These are phyloP conservation scores for Candida pini DNA, from an alignment of 805 yeast genomes.

Conservation along the genomic window DNA sequence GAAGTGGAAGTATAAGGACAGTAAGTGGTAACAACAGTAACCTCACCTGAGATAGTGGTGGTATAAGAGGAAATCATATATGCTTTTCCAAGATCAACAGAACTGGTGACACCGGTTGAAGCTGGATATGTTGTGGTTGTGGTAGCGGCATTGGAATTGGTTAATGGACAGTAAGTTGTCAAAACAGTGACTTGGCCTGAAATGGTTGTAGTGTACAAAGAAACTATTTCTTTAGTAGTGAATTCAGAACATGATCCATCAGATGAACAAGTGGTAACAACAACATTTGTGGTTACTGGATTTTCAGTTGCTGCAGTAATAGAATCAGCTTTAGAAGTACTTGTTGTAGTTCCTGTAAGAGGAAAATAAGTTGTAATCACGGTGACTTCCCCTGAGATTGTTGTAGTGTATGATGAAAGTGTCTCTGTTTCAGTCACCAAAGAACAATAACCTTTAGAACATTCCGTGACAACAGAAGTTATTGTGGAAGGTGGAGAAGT, in stretches of 20 bases:
- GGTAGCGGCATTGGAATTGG: conserved; percentile 6
- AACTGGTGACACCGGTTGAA: conserved; percentile 11
- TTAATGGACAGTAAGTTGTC: conserved; percentile 15
- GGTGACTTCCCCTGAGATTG: conserved; percentile 11
- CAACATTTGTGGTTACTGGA: conserved; percentile 11
- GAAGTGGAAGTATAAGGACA: conserved; percentile 11
- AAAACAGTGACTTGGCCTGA: conserved; percentile 15
- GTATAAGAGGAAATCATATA: conserved; percentile 17
- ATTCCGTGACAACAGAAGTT: conserved; percentile 11
- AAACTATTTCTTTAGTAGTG: conserved; percentile 15
- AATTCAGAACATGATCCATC: conserved; percentile 10
- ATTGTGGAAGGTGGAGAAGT: too few species aligned
- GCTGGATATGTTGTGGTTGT: conserved; percentile 5
- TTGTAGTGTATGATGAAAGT: conserved; percentile 18
- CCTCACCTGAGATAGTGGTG: conserved; percentile 12
- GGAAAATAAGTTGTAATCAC: conserved; percentile 6
- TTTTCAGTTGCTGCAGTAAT: conserved; percentile 6
- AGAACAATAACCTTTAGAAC: conserved; percentile 6
- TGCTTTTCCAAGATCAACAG: neutral
- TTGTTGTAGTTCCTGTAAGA: conserved; percentile 4
- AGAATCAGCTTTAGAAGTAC: too few species aligned
- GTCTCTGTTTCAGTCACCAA: too few species aligned
- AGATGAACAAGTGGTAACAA: conserved; percentile 15
- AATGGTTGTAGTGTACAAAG: conserved; percentile 18
- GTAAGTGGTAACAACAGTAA: conserved; percentile 19